Evolutionary conservation across 192 early-diverging fungal genomes (phyloP).

Genomic region (Coemansia sp.): DNA sequence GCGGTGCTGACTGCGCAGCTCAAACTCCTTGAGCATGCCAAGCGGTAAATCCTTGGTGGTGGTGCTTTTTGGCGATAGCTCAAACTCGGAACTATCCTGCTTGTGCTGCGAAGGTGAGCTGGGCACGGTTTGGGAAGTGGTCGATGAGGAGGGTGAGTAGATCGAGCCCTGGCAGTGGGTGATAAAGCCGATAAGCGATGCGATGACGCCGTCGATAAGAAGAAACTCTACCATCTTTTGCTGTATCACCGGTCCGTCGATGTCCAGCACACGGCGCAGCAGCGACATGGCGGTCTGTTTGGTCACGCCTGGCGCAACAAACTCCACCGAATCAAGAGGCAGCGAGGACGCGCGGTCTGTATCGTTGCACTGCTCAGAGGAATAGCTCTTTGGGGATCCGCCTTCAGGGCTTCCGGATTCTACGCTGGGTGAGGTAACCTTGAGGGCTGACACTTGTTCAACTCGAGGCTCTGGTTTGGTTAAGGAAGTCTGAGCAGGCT

Average conservation of each 20-base stretch:
- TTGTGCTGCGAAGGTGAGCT: conserved; percentile 33
- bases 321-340: conserved; percentile 40
- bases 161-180: conserved; percentile 48
- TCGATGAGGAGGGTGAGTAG: conserved; percentile 29
- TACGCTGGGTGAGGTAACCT: not conserved
- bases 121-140: conserved; percentile 29
- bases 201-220: conserved; percentile 54
- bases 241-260: conserved; percentile 51
- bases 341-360: conserved; percentile 27
- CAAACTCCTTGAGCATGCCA: conserved; percentile 36
- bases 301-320: conserved; percentile 53
- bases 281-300: conserved; percentile 47
- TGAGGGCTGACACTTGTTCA: too few relatives aligned
- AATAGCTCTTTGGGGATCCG: not conserved
- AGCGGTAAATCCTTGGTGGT: conserved; percentile 16
- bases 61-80: not conserved
- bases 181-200: conserved; percentile 50
- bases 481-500: too few relatives aligned
- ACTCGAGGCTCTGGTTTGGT: too few relatives aligned
- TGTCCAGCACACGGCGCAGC: conserved; percentile 51
- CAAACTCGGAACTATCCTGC: not conserved
- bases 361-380: not conserved
- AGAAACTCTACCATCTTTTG: conserved; percentile 57
- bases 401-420: not conserved
- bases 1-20: conserved; percentile 34